Percentiles rank a stretch among this genome's conserved stretches.
These are phyloP conservation scores for Claviceps spartinae DNA, from an alignment of 2,329 filamentous ascomycete species.

Conservation along the genomic window DNA sequence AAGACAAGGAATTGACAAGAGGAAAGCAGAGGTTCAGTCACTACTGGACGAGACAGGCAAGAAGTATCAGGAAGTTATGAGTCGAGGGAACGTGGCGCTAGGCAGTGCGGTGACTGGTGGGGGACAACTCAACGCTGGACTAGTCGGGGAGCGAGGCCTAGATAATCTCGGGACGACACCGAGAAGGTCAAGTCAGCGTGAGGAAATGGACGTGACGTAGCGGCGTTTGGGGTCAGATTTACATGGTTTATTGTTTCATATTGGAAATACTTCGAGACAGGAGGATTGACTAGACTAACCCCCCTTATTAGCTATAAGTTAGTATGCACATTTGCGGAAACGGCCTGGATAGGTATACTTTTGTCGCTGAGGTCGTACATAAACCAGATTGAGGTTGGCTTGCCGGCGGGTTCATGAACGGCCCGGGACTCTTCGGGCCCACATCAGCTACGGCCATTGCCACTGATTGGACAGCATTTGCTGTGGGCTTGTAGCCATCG, in stretches of 20 bases:
- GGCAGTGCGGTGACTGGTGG: slow-evolving; percentile 1
- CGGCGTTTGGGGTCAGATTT: not conserved
- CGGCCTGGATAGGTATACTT: too few relatives aligned
- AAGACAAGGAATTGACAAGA: slow-evolving; percentile 49
- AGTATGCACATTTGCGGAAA: too few relatives aligned
- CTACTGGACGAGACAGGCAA: slow-evolving; percentile 71
- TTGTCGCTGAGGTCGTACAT: too few relatives aligned
- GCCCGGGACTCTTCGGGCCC: slow-evolving; percentile 3
- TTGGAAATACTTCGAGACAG: not conserved
- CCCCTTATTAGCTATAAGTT: too few relatives aligned
- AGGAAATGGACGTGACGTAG: slow-evolving; percentile 10
- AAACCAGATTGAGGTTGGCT: too few relatives aligned
- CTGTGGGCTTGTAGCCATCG: slow-evolving; percentile 18
- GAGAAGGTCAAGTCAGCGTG: slow-evolving; percentile 11
- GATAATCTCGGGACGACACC: slow-evolving; percentile 23
- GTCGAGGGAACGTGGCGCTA: slow-evolving; percentile 12
- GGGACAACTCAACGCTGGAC: slow-evolving; percentile 5
- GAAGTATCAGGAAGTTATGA: slow-evolving; percentile 35
- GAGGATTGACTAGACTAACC: too few relatives aligned
- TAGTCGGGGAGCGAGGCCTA: slow-evolving; percentile 20
- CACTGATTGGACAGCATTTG: slow-evolving; percentile 10
- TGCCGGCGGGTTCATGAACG: too few relatives aligned
- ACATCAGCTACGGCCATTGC: slow-evolving; percentile 16
- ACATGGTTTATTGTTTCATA: not conserved
- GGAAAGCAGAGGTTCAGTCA: slow-evolving; percentile 69